These are phyloP conservation scores for Epichloe baconii DNA, from an alignment of 2,329 filamentous ascomycete genomes.

Conservation along the genomic window DNA sequence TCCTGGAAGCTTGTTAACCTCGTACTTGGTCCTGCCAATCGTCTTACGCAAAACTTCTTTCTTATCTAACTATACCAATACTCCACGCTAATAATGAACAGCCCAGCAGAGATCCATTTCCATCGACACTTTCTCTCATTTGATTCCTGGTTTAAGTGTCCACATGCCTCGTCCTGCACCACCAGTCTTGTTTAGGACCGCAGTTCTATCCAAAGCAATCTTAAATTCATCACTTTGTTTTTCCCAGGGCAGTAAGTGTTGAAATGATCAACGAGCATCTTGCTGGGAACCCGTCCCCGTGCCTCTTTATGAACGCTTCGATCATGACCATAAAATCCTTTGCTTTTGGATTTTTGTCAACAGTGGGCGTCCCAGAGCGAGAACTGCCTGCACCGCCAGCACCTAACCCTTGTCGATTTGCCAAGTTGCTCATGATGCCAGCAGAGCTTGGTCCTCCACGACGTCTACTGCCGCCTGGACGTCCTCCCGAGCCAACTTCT, in stretches of 20 bases:
- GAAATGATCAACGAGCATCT: constrained; percentile 84
- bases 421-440: constrained; percentile 42
- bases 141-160: constrained; percentile 29
- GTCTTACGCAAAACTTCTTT: no score
- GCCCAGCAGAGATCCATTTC: not conserved
- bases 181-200: constrained; percentile 50
- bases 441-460: constrained; percentile 40
- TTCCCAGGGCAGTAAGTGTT: constrained; percentile 56
- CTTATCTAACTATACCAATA: not conserved
- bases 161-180: constrained; percentile 41
- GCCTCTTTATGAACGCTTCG: constrained; percentile 61
- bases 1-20: not conserved
- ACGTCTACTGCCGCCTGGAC: constrained; percentile 44
- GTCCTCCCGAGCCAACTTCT: constrained; percentile 62
- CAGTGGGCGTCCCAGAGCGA: constrained; percentile 30
- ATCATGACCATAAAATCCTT: constrained; percentile 62
- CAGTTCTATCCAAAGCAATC: constrained; percentile 63
- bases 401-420: constrained; percentile 41
- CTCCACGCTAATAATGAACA: not conserved
- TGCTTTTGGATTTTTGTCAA: constrained; percentile 29
- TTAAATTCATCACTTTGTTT: constrained; percentile 72
- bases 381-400: constrained; percentile 30
- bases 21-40: no score
- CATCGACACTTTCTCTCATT: constrained; percentile 6
- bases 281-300: constrained; percentile 75